These are phyloP conservation scores for Boletus semigastroideus DNA, from an alignment of 1,284 basidiomycete genomes.

Conservation along the genomic window DNA sequence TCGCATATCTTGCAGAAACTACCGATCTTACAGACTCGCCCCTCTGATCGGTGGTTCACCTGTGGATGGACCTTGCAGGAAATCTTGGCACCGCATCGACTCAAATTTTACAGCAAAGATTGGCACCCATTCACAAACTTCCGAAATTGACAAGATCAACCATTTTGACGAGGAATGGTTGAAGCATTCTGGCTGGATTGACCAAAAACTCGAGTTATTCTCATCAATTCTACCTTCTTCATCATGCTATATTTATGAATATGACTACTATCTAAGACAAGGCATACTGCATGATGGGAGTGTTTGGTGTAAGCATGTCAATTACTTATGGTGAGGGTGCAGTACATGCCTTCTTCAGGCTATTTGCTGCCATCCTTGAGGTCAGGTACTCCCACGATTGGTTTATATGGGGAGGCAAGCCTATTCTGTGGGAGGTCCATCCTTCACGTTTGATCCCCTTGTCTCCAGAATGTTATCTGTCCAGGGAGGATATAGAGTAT, in stretches of 20 bases:
- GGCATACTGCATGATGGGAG: slow-evolving; percentile 13
- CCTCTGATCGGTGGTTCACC: slow-evolving; percentile 9
- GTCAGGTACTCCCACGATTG: background rate
- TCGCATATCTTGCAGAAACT: slow-evolving; percentile 3
- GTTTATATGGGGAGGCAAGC: no score
- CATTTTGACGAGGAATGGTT: no score
- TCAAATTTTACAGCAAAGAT: slow-evolving; percentile 10
- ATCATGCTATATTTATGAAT: no score
- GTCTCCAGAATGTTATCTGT: no score
- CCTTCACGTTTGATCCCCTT: no score
- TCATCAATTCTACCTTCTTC: no score
- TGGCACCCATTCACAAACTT: slow-evolving; percentile 3
- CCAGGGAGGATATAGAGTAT: no score
- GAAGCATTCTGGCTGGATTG: no score
- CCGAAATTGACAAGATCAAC: background rate
- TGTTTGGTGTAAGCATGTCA: slow-evolving; percentile 9
- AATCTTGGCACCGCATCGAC: slow-evolving; percentile 1
- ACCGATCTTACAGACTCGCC: background rate
- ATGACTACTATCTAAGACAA: no score
- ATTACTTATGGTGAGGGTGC: slow-evolving; percentile 2
- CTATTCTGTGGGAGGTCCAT: no score
- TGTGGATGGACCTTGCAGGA: slow-evolving; percentile 18
- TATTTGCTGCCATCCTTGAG: slow-evolving; percentile 9
- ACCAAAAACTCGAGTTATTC: no score
- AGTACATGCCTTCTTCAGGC: slow-evolving; percentile 7